Base-by-base conservation (phyloP, 371 early-diverging fungal species). In the Syncephalis plumigaleata region DNA sequence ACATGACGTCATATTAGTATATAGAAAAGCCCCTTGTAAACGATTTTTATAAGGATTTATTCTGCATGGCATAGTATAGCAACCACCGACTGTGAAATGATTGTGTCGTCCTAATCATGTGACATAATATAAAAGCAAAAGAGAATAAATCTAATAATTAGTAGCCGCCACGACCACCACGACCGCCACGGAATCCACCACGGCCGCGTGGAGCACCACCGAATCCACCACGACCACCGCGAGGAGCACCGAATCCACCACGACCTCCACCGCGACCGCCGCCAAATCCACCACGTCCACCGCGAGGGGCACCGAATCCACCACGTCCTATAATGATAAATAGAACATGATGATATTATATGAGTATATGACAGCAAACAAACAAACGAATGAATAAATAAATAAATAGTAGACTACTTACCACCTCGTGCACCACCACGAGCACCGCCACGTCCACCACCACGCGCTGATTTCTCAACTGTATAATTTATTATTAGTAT, bases 401-500 rank as follows among this genome's bases (percentile, higher is more conserved):
- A 39, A 36, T n/a, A n/a, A n/a, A n/a, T n/a, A n/a, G n/a, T n/a
- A n/a, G n/a, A n/a, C n/a, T n/a, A n/a, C 36, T 13, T n/a, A 45
- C 55, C 62, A 37, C 58, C 36, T 4, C 59, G 55, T 16, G 70
- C 54, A 39, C 64, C 60, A 46, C 73, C 61, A 47, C 68, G 57
- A 39, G 44, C 52, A 16, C 57, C 55, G 11, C 57, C 57, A 16
- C 52, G 48, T 16, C 39, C 61, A 27, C 70, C 65, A 47, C 62
- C 67, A 42, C 65, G 58, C 4, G 31, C 31, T 7, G 31, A 31
- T 64, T 76, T 71, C 51, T 67, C 65, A 48, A 68, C 66, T 52
- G 50, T 54, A 31, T 47, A 16, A 20, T 39, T 1, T 13, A 15
- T 26, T 9, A 22, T 18, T 27, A 11, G 4, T 25, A 22, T n/a